Conservation (phyloP, 305 asterid species). For the Solanum chacoense region DNA sequence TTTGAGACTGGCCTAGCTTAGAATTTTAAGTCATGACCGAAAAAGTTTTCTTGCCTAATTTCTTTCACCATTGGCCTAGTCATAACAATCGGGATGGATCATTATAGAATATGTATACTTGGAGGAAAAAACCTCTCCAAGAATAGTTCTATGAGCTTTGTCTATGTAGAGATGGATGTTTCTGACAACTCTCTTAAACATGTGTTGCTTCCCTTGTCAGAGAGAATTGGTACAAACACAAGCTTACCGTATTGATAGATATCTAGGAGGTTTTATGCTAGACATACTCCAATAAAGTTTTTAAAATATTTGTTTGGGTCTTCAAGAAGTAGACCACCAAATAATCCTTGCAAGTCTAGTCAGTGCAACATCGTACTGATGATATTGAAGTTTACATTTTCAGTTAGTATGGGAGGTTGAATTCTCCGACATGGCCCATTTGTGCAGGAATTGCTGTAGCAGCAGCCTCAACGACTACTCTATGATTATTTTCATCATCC, state of each 20-base stretch:
- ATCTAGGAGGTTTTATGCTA: neutral
- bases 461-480: neutral
- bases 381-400: too few species aligned
- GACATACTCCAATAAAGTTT: neutral
- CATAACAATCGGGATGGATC: neutral
- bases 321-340: neutral
- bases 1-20: neutral
- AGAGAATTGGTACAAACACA: neutral
- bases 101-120: neutral
- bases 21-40: too few species aligned
- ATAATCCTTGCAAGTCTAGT: neutral
- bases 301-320: neutral
- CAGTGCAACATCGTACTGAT: neutral
- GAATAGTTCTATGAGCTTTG: neutral
- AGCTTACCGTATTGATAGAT: neutral
- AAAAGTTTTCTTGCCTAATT: neutral
- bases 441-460: neutral
- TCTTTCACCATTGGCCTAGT: neutral
- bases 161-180: neutral
- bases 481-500: neutral
- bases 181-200: neutral
- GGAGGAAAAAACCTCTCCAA: neutral
- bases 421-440: neutral
- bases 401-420: neutral
- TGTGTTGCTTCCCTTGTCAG: neutral